Conservation (phyloP, 331 rosid species). For the Quercus phellos region DNA sequence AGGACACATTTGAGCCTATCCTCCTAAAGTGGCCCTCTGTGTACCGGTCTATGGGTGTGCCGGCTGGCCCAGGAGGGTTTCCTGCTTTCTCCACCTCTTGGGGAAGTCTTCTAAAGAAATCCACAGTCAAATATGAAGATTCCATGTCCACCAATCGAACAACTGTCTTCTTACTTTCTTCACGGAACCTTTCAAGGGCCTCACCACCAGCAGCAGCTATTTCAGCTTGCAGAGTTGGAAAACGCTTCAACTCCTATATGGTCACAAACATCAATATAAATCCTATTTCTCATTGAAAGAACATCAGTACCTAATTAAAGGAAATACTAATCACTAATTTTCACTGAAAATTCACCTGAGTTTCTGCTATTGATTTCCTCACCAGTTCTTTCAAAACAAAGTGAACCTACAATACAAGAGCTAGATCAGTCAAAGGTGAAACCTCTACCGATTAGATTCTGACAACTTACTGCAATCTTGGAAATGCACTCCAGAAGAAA, state of each 20-base stretch:
- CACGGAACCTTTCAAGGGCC: slow-evolving; percentile 88
- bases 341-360: slow-evolving; percentile 52
- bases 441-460: background rate
- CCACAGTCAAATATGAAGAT: slow-evolving; percentile 87
- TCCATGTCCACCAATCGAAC: slow-evolving; percentile 94
- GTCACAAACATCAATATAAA: slow-evolving; percentile 19
- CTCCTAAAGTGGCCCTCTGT: slow-evolving; percentile 84
- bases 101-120: slow-evolving; percentile 89
- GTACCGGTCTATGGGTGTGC: slow-evolving; percentile 52
- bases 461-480: background rate
- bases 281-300: background rate
- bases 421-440: slow-evolving; percentile 8
- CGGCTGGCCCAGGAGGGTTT: slow-evolving; percentile 27
- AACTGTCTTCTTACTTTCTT: slow-evolving; percentile 72
- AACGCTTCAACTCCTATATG: slow-evolving; percentile 74
- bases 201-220: slow-evolving; percentile 70
- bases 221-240: slow-evolving; percentile 87
- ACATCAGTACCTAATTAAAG: background rate
- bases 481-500: background rate
- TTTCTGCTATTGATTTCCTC: slow-evolving; percentile 88
- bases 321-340: background rate
- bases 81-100: slow-evolving; percentile 70
- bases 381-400: slow-evolving; percentile 90
- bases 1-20: slow-evolving; percentile 80
- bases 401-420: slow-evolving; percentile 54